Base-by-base conservation (phyloP, 1,139 yeast species). In the Eremothecium sinecaudum region DNA sequence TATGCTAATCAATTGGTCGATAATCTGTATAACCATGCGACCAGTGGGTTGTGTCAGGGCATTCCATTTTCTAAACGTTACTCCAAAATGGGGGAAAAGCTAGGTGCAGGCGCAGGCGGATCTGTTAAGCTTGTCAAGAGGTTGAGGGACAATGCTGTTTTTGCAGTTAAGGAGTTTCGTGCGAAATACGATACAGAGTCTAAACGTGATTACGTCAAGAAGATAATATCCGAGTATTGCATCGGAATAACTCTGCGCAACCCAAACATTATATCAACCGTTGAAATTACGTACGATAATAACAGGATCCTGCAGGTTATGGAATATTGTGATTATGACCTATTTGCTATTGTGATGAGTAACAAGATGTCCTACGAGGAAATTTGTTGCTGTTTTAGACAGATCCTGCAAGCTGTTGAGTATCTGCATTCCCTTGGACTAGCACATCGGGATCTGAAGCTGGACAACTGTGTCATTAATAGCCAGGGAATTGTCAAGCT, bases 101-200 rank as follows among this genome's bases (percentile, higher is more conserved):
- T 87, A 28, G 97, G 97, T 31, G 94, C 94, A 8, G 97, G 97
- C 39, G 96, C 96, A 2, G 97, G 97, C 27, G 97, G 97, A 4
- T 71, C 90, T 3, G 97, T 87, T 22, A 73, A 78, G 48, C 64
- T 87, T 35, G 79, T 84, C 20, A 76, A 71, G 27, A 66, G 94
- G 48, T 64, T 73, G 28, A 58, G 71, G 17, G 95, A 86, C 58
- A 73, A 73, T 38, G 70, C 70, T 42, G 69, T 79, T 2, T 86
- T 83, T 66, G 97, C 97, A 0, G 96, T 87, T 24, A 87, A 87
- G 58, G 95, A 86, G 58, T 87, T 86, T 58, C 72, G 95, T 44
- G 69, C 81, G 22, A 75, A 82, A 51, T 75, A 79, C 46, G 74
- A 77, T 37, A 75, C 72, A 50, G 97, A 87, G 60, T 61, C 79